A percentile compares a stretch with the other conserved stretches of the same genome.
Evolutionary conservation across 352 stramenopile genomes (phyloP).

Genomic region (Thraustochytrium aureum): DNA sequence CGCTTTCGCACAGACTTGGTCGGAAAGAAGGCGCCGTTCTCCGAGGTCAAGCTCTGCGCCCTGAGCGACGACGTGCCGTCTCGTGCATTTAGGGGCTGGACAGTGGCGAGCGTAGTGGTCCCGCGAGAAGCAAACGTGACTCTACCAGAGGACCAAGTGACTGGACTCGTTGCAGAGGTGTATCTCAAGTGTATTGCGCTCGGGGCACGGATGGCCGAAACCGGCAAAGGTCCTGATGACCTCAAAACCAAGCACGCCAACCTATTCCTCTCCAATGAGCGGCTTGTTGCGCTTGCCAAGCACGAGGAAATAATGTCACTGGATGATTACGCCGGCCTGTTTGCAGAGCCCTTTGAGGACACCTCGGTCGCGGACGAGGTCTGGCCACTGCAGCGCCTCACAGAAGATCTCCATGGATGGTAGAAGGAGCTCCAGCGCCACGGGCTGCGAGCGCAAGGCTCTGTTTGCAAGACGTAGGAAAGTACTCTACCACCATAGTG

Average conservation of each 20-base stretch:
- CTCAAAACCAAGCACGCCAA: background rate
- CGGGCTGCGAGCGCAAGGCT: too few relatives aligned
- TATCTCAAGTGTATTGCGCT: constrained; percentile 18
- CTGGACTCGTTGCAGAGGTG: background rate
- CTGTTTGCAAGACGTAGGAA: too few relatives aligned
- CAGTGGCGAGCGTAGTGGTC: background rate
- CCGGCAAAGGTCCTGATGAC: background rate
- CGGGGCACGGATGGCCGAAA: background rate
- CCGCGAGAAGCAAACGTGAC: background rate
- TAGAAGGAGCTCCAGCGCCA: too few relatives aligned
- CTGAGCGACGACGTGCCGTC: constrained; percentile 33
- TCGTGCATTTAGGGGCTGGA: background rate
- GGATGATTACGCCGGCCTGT: constrained; percentile 36
- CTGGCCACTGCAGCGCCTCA: constrained; percentile 42
- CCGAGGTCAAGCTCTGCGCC: background rate
- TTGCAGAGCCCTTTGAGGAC: background rate
- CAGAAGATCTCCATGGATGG: constrained; percentile 38
- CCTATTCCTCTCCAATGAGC: constrained; percentile 32
- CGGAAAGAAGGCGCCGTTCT: background rate
- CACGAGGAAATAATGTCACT: constrained; percentile 14
- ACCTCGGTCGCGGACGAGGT: constrained; percentile 13
- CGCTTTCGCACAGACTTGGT: background rate
- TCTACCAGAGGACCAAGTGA: constrained; percentile 21
- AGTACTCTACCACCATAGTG: too few relatives aligned
- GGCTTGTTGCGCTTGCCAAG: constrained; percentile 10